Evolutionary conservation across 148 eudicot genomes (phyloP), one percentile per base, ranked within the genome.

Genomic region (Limonium bicolor): DNA sequence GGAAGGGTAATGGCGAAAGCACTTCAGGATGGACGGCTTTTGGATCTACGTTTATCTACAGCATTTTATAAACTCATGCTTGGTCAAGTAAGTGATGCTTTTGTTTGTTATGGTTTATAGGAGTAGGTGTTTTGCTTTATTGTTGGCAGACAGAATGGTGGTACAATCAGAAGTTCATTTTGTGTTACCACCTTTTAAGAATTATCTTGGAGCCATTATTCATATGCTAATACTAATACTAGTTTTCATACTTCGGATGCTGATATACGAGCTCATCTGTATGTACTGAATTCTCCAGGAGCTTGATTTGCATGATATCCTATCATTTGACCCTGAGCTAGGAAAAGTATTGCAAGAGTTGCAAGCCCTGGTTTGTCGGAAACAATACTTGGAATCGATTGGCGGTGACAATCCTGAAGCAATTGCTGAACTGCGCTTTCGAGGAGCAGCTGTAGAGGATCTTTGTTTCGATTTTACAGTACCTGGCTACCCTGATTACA

Each of bases 1-100:
- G 99, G 99, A 20, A 67, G 95, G 47, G 94, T 92, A 23, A 78
- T 81, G 76, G 99, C 99, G 20, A 92, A 92, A 72, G 99, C 99
- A 64, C 86, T 92, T 60, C 99, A 92, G 66, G 99, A 92, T 69
- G 99, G 94, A 36, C 71, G 99, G 51, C 82, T 92, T 53, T 63
- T 92, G 66, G 99, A 92, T 58, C 56, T 92, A 19, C 78, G 95
- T 7, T 58, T 92, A 58, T 85, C 95, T 8, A 73, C 65, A 27
- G 76, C 94, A 14, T 90, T 90, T 46, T 85, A 76, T 71, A 90
- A 90, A 65, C 85, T 81, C 36, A 61, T 85, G 41, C 82, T 84
- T 60, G 95, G 86, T 58, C 94, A 92, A 57, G 99, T 92, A 61
- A 35, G 63, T 12, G 8, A 12, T 6, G n/a, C n/a, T n/a, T n/a